phyloP scores from a whole-genome alignment of 495 filamentous ascomycete species.

The Aspergillus cavernicola region DNA sequence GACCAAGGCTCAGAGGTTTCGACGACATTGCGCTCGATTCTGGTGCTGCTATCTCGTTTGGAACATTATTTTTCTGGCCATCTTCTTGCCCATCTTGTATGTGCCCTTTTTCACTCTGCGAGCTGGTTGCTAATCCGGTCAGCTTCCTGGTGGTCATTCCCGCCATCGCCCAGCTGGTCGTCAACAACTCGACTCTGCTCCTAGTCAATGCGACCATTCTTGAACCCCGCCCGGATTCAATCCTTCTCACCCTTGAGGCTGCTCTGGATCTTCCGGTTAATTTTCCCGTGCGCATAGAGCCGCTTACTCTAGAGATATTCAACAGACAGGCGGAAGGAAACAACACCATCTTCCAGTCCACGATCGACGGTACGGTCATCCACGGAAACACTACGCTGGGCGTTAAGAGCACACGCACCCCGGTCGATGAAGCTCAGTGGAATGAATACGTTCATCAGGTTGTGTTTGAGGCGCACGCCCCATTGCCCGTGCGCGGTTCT shows the following conservation, averaged over 20 bases:
- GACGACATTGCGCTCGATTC: constrained; percentile 40
- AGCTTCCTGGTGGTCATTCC: constrained; percentile 44
- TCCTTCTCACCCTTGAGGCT: constrained; percentile 31
- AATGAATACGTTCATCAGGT: constrained; percentile 32
- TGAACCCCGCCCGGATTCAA: constrained; percentile 29
- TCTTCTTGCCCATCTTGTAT: constrained; percentile 41
- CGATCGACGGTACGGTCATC: constrained; percentile 26
- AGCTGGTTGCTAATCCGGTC: not conserved
- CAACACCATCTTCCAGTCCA: constrained; percentile 26
- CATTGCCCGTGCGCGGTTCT: constrained; percentile 27
- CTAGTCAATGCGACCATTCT: constrained; percentile 34
- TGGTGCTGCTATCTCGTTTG: constrained; percentile 39
- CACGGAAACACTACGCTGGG: constrained; percentile 35
- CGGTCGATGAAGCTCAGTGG: constrained; percentile 29
- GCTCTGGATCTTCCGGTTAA: constrained; percentile 34
- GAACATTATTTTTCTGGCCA: constrained; percentile 34
- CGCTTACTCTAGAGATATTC: constrained; percentile 32
- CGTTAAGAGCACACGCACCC: constrained; percentile 19
- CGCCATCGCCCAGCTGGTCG: constrained; percentile 40
- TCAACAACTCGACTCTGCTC: constrained; percentile 36
- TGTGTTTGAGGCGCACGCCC: constrained; percentile 27
- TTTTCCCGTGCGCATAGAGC: constrained; percentile 36
- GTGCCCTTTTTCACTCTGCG: constrained; percentile 1
- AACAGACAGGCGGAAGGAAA: constrained; percentile 24
- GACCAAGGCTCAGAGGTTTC: constrained; percentile 25